A percentile compares a stretch with the other conserved stretches of the same genome.
Evolutionary conservation across 352 stramenopile genomes (phyloP).

Genomic region (Aphanomyces stellatus): DNA sequence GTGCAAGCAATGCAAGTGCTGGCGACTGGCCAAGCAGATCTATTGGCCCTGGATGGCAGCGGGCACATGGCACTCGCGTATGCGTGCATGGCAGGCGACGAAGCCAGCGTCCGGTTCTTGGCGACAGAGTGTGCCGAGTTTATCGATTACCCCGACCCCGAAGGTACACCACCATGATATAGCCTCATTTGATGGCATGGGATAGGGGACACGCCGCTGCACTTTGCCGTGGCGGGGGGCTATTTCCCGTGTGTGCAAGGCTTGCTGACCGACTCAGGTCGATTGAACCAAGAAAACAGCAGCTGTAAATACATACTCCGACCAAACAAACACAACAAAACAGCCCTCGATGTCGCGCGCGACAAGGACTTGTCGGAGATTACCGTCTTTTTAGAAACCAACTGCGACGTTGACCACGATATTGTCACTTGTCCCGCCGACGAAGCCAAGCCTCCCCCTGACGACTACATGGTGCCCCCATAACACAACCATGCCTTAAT

Average conservation of each 20-base stretch:
- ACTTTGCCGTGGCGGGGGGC: conserved; percentile 44
- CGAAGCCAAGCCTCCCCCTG: no score
- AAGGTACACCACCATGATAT: conserved; percentile 15
- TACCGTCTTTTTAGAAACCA: conserved; percentile 24
- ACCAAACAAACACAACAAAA: conserved; percentile 42
- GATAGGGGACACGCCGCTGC: conserved; percentile 48
- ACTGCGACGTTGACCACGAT: not conserved
- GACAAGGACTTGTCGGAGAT: conserved; percentile 25
- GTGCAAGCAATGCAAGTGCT: conserved; percentile 31
- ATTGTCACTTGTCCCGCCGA: no score
- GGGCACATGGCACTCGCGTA: conserved; percentile 55
- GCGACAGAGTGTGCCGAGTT: conserved; percentile 47
- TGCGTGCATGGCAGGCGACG: conserved; percentile 43
- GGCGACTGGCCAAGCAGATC: conserved; percentile 28
- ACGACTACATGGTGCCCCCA: no score
- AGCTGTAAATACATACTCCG: conserved; percentile 41
- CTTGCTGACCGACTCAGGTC: no score
- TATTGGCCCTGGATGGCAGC: conserved; percentile 42
- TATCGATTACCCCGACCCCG: conserved; percentile 52
- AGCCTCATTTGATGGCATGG: not conserved
- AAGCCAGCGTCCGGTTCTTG: conserved; percentile 42
- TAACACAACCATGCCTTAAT: not conserved
- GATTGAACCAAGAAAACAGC: no score
- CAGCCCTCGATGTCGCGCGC: conserved; percentile 33
- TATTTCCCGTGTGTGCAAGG: conserved; percentile 26